Base-by-base conservation (phyloP, 2,329 filamentous ascomycete species). In the Dryadomyces quercivorus region DNA sequence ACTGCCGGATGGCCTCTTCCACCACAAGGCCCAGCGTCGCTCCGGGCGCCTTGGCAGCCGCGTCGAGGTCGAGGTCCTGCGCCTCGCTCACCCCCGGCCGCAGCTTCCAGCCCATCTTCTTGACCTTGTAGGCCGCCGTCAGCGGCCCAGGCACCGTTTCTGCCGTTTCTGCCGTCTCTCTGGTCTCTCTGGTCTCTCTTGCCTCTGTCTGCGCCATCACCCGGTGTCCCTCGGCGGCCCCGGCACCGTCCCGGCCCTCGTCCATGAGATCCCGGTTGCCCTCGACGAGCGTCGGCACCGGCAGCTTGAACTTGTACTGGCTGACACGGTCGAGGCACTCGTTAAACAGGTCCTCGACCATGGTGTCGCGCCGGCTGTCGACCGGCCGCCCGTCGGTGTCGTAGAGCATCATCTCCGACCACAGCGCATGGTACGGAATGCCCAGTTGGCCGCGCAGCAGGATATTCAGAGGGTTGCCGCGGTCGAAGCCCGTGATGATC, bases 401-500 rank as follows among this genome's bases (percentile, higher is more conserved):
- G 71, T 96, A 96, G 10, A 98, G 83, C 1, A 56, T 61, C 16
- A 92, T 92, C 43, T 83, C 80, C n/a, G 81, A 74, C 60, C 83
- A 84, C 57, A 98, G 74, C 22, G 85, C 76, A 67, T 96, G 89
- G 65, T 95, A 96, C 16, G 84, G 84, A 20, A 98, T 77, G 26
- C 86, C 87, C 50, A 98, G 77, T 68, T 98, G 94, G 16, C 88
- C 91, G 60, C 93, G 84, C 55, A 98, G 84, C 57, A 98, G 82
- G 50, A 91, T 81, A 65, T 96, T 94, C 61, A 98, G 72, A 5
- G 93, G 93, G 62, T 98, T 98, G 18, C 94, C 94, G 60, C 88
- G 82, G 61, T 97, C 90, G 66, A 97, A 98, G 0, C 93, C 93
- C 38, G 94, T 96, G 58, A 98, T 90, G 57, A 98, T 97, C 76